Percentiles rank a stretch among this genome's conserved stretches.
These are phyloP conservation scores for Carex sylvatica DNA, from an alignment of 202 grass and related monocot genomes.

Conservation along the genomic window DNA sequence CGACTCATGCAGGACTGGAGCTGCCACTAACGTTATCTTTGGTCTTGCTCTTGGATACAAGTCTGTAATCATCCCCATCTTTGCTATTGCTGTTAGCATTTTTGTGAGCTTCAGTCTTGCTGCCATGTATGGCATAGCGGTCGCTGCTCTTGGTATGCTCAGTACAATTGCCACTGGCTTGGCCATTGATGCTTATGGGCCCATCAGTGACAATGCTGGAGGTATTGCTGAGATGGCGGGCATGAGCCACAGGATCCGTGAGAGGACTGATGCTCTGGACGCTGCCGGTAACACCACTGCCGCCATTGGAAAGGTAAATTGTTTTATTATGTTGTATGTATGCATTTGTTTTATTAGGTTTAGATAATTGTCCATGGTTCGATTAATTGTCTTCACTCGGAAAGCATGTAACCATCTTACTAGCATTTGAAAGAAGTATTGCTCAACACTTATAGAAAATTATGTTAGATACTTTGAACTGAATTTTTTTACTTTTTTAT, in stretches of 20 bases:
- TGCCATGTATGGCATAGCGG: conserved; percentile 91
- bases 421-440: neutral
- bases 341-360: neutral
- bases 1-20: conserved; percentile 93
- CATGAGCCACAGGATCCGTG: conserved; percentile 95
- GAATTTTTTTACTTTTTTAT: neutral
- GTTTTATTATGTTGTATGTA: neutral
- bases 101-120: conserved; percentile 90
- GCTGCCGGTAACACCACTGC: conserved; percentile 94
- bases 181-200: conserved; percentile 92
- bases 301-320: conserved; percentile 86
- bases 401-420: neutral
- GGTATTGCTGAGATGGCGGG: conserved; percentile 97
- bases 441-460: neutral
- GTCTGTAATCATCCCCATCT: conserved; percentile 92
- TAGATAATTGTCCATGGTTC: neutral
- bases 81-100: conserved; percentile 89
- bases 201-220: conserved; percentile 97
- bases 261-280: conserved; percentile 95
- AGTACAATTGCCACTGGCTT: conserved; percentile 94
- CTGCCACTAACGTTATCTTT: conserved; percentile 94
- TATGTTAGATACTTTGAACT: neutral
- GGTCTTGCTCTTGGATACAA: conserved; percentile 92
- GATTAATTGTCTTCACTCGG: neutral
- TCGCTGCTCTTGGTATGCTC: conserved; percentile 90